Conservation (phyloP, 805 yeast genomes). For the Kurtzmaniella fragi region DNA sequence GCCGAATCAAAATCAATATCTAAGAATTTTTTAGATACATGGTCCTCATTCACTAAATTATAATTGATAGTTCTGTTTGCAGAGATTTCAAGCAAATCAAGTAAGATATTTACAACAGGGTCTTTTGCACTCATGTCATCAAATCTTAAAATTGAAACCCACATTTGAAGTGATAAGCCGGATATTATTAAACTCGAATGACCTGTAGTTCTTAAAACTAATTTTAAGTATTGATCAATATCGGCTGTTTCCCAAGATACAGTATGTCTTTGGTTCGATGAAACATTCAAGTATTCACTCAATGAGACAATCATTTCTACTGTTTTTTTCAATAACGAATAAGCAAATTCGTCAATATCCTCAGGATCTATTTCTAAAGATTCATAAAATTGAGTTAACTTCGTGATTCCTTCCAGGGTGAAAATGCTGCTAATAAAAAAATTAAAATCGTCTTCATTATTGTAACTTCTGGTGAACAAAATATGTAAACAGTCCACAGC, state of each 20-base stretch:
- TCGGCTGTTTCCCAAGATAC: slow-evolving; percentile 55
- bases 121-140: slow-evolving; percentile 63
- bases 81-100: slow-evolving; percentile 67
- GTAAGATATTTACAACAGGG: slow-evolving; percentile 51
- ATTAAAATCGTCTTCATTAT: slow-evolving; percentile 62
- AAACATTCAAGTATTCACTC: slow-evolving; percentile 67
- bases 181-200: slow-evolving; percentile 87
- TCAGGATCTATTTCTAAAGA: slow-evolving; percentile 59
- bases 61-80: slow-evolving; percentile 77
- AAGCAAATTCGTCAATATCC: slow-evolving; percentile 72
- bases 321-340: slow-evolving; percentile 79
- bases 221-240: slow-evolving; percentile 59
- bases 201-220: slow-evolving; percentile 75
- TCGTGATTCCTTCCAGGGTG: slow-evolving; percentile 63
- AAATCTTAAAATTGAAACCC: slow-evolving; percentile 85
- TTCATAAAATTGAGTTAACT: slow-evolving; percentile 60
- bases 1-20: slow-evolving; percentile 86
- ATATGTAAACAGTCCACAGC: slow-evolving; percentile 91
- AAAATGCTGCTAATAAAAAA: slow-evolving; percentile 77
- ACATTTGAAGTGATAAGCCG: slow-evolving; percentile 85
- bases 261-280: slow-evolving; percentile 29
- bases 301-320: slow-evolving; percentile 90
- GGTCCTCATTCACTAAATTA: slow-evolving; percentile 60
- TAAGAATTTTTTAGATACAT: slow-evolving; percentile 58
- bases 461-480: slow-evolving; percentile 74